phyloP scores from a whole-genome alignment of 1,139 yeast species.

The Pichia sp. region DNA sequence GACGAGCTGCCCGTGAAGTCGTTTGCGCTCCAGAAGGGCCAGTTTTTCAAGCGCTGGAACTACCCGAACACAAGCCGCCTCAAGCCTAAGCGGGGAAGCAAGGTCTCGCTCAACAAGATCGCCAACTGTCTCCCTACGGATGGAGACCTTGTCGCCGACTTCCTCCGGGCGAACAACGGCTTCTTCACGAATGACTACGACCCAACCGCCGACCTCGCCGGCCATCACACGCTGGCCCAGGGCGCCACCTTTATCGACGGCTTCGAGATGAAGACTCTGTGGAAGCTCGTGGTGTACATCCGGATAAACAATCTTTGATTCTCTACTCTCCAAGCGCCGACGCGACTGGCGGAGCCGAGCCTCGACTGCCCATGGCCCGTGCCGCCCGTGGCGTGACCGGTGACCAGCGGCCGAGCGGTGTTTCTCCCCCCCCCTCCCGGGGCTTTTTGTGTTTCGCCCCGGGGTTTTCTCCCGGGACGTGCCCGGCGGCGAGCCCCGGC shows the following conservation, averaged over 20 bases:
- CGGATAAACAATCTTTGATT: slow-evolving; percentile 6
- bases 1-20: slow-evolving; percentile 5
- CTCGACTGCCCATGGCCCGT: too few relatives aligned
- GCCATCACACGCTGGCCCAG: not conserved
- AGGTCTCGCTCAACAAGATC: not conserved
- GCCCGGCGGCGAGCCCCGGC: not conserved
- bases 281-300: slow-evolving; percentile 8
- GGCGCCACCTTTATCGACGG: slow-evolving; percentile 4
- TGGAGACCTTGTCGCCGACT: slow-evolving; percentile 3
- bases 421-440: too few relatives aligned
- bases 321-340: too few relatives aligned
- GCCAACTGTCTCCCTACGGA: not conserved
- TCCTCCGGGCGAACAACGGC: slow-evolving; percentile 6
- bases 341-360: too few relatives aligned
- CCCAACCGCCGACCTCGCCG: not conserved
- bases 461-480: not conserved
- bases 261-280: slow-evolving; percentile 6
- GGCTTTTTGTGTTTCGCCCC: not conserved
- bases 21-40: slow-evolving; percentile 9
- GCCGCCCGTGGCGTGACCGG: too few relatives aligned
- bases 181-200: slow-evolving; percentile 6
- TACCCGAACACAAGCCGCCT: not conserved
- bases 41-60: slow-evolving; percentile 7
- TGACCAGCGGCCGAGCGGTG: too few relatives aligned
- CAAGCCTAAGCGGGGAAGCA: not conserved